A percentile compares a stretch with the other conserved stretches of the same genome.
Evolutionary conservation across 345 rosid species (phyloP).

Genomic region (Dipteronia sinensis): DNA sequence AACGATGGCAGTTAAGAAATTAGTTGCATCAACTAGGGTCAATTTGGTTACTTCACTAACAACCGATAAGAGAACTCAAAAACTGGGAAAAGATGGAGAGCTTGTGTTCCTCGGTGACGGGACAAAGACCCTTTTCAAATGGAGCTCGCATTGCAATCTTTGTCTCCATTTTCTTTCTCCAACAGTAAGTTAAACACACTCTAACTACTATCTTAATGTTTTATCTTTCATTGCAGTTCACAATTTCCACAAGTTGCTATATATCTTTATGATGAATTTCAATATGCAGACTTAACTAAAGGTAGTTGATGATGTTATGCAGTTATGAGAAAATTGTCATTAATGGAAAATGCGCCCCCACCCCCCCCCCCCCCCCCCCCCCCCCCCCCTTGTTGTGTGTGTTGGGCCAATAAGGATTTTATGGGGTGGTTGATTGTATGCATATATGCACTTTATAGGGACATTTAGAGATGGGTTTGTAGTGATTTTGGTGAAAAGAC

Average conservation of each 20-base stretch:
- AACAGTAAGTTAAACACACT: constrained; percentile 26
- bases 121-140: constrained; percentile 12
- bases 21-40: background rate
- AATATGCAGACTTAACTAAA: background rate
- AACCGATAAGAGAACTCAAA: constrained; percentile 26
- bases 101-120: background rate
- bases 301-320: constrained; percentile 21
- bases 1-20: background rate
- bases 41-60: background rate
- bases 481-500: constrained; percentile 23
- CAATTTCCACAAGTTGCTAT: background rate
- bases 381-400: background rate
- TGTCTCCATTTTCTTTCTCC: constrained; percentile 28
- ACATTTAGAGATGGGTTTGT: constrained; percentile 14
- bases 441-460: background rate
- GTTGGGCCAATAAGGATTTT: constrained; percentile 17
- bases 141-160: constrained; percentile 38
- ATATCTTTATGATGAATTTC: constrained; percentile 5
- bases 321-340: constrained; percentile 7
- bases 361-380: too few relatives aligned
- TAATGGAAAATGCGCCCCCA: constrained; percentile 23
- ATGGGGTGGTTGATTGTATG: constrained; percentile 16
- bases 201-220: background rate
- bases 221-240: background rate
- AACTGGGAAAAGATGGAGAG: background rate